Base-by-base conservation (phyloP, 2,329 filamentous ascomycete species). In the Monosporascus sp. region DNA sequence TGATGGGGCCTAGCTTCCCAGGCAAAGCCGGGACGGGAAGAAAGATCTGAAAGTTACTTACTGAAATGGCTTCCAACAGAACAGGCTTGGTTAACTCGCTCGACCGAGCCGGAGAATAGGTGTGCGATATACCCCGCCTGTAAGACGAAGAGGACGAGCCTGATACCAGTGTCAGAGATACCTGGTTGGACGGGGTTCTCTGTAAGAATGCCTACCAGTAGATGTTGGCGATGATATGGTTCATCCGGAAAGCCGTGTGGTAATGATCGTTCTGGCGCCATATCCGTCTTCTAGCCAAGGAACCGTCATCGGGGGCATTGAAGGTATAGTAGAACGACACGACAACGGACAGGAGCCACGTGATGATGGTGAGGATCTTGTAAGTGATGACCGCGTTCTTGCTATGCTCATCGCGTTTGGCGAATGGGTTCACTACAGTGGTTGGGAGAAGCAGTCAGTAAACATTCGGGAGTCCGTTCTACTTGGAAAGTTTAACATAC, bases 11-110 rank as follows among this genome's bases (percentile, higher is more conserved):
- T 35, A 35, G 9, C 5, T 35, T 35, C 31, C 31, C 31, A 35
- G 31, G 9, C 31, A 35, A 35, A 35, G 31, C 31, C 3, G 31
- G 11, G 11, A 35, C 5, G 4, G 31, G 3, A 35, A 35, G 31
- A 35, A 35, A 35, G 9, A 14, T 35, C 9, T 35, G 18, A 11
- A 43, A 14, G 18, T 14, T 15, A 7, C 43, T 46, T 46, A 46
- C 43, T 91, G 72, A 93, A 96, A 76, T 96, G 89, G 61, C 83
- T 81, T 56, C 89, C 91, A 15, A 95, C 86, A 60, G 88, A 85
- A 60, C 87, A 87, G 22, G 91, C 89, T 17, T 84, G 79, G 55
- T 82, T 81, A 58, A 90, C 81, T 51, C 81, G 77, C 28, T 81
- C 80, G 46, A 77, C 67, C 60, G 87, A 82, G 60, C 77, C 75